These are phyloP conservation scores for Canna indica DNA, from an alignment of 176 grass and related monocot species.

Conservation along the genomic window DNA sequence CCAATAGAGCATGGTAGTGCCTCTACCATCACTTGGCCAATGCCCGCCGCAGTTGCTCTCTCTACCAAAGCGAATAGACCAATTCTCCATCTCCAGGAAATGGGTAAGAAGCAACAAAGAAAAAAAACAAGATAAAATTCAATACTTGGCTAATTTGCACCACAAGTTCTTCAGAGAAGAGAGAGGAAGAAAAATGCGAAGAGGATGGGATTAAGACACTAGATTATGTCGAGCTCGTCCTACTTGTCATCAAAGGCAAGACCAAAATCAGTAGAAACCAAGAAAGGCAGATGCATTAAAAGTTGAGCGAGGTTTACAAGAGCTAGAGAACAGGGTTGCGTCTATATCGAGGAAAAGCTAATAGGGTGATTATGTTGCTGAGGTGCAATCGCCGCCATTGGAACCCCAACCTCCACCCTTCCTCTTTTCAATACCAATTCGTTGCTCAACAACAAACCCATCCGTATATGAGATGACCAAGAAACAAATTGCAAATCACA, in stretches of 20 bases:
- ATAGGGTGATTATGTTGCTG: not conserved
- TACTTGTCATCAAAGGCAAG: constrained; percentile 65
- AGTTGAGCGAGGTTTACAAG: constrained; percentile 33
- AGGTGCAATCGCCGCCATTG: constrained; percentile 10
- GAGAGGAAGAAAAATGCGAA: constrained; percentile 12
- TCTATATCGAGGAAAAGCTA: constrained; percentile 33
- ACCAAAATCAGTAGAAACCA: constrained; percentile 74
- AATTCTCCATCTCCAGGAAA: not conserved
- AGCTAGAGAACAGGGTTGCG: constrained; percentile 14
- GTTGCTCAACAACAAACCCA: constrained; percentile 10
- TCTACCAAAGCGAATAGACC: constrained; percentile 25
- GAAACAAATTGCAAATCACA: too few relatives aligned
- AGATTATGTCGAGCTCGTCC: constrained; percentile 24
- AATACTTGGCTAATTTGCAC: constrained; percentile 46
- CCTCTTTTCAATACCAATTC: constrained; percentile 23
- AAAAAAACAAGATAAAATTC: constrained; percentile 59
- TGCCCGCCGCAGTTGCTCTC: constrained; percentile 48
- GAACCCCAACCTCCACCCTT: constrained; percentile 24
- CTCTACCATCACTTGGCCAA: constrained; percentile 46
- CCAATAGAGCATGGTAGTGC: constrained; percentile 48
- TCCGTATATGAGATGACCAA: too few relatives aligned
- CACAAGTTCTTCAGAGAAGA: constrained; percentile 40
- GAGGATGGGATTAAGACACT: constrained; percentile 18
- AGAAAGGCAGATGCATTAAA: constrained; percentile 25
- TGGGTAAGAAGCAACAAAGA: constrained; percentile 13